Conservation (phyloP, 2,329 filamentous ascomycete genomes). For the Ilyonectria robusta region DNA sequence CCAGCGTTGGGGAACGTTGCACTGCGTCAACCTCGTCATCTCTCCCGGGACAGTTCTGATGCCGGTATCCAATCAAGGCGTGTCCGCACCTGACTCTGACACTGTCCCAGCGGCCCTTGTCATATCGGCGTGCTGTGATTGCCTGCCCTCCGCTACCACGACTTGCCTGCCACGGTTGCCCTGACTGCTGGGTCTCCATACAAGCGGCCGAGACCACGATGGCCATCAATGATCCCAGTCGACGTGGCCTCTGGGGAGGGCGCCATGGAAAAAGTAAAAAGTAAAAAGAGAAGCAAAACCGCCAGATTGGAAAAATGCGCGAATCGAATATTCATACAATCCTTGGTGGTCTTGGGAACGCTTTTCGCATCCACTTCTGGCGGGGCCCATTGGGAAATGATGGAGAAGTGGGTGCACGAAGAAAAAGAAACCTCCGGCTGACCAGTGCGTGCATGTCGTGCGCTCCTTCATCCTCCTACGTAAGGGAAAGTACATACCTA, state of each 20-base stretch:
- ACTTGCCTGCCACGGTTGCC: constrained; percentile 12
- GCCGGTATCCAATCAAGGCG: constrained; percentile 39
- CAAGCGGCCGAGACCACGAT: constrained; percentile 29
- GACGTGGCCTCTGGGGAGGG: constrained; percentile 24
- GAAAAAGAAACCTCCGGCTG: constrained; percentile 23
- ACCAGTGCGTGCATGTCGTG: constrained; percentile 24
- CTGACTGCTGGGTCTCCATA: constrained; percentile 11
- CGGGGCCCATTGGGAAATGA: constrained; percentile 4
- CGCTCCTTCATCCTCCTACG: constrained; percentile 2
- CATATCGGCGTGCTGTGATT: constrained; percentile 29
- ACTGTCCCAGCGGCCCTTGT: constrained; percentile 27
- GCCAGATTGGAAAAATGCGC: constrained; percentile 8
- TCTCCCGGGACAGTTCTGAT: constrained; percentile 31
- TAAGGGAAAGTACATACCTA: neutral
- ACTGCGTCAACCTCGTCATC: constrained; percentile 38
- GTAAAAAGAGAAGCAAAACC: constrained; percentile 15
- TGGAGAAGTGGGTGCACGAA: constrained; percentile 17
- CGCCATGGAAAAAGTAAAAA: constrained; percentile 24
- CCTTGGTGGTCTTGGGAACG: constrained; percentile 14
- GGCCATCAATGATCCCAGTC: constrained; percentile 30
- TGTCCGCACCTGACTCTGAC: constrained; percentile 30
- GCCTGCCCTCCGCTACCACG: constrained; percentile 19
- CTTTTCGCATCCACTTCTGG: neutral
- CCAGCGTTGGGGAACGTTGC: constrained; percentile 28
- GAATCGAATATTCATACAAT: constrained; percentile 21